phyloP scores from a whole-genome alignment of 2,329 filamentous ascomycete genomes.

The Ophiostoma australiae region DNA sequence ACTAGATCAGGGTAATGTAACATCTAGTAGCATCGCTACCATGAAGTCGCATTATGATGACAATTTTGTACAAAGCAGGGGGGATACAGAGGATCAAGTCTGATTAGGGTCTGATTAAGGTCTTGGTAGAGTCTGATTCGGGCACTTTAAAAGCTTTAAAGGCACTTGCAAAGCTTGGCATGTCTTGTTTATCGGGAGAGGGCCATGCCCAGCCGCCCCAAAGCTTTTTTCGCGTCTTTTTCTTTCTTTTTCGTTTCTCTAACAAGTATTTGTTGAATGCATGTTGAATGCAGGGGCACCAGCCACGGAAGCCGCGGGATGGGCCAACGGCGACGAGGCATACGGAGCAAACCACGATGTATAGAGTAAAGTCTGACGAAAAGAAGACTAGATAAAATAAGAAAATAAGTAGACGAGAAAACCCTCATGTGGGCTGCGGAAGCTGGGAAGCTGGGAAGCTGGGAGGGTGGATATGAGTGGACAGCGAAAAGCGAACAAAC shows the following conservation, averaged over 20 bases:
- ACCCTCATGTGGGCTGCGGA: not conserved
- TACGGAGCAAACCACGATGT: not conserved
- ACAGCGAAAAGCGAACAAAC: not conserved
- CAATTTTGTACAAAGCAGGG: not conserved
- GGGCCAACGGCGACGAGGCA: not conserved
- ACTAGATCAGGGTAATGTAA: not conserved
- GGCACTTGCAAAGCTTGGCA: slow-evolving; percentile 6
- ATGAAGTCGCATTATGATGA: not conserved
- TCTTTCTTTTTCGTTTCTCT: not conserved
- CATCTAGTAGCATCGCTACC: not conserved
- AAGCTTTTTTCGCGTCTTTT: slow-evolving; percentile 1
- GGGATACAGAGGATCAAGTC: no score
- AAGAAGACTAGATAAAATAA: not conserved
- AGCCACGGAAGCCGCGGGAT: not conserved
- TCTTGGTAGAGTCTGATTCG: not conserved
- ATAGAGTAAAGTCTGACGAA: not conserved
- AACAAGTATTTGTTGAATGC: not conserved
- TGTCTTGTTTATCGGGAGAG: slow-evolving; percentile 3
- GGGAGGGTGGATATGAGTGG: not conserved
- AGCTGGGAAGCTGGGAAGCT: not conserved
- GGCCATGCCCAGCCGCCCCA: not conserved
- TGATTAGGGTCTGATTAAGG: not conserved
- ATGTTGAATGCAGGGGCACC: not conserved
- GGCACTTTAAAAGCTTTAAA: not conserved
- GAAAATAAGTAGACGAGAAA: not conserved